Conservation (phyloP, 2,329 filamentous ascomycete genomes). For the Penicillium sp. region DNA sequence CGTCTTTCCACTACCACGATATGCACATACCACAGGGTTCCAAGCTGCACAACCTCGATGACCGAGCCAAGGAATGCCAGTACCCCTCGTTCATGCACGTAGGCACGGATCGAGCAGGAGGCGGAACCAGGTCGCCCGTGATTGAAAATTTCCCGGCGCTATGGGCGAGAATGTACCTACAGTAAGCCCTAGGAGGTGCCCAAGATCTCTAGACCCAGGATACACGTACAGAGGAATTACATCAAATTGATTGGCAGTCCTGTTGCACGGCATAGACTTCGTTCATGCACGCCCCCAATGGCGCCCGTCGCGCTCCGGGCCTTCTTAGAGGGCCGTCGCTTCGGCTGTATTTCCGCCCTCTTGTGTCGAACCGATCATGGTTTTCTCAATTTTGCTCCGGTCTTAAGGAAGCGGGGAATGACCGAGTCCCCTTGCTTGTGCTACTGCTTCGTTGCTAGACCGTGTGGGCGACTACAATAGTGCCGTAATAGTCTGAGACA, state of each 20-base stretch:
- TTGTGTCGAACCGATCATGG: slow-evolving; percentile 1
- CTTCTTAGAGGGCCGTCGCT: not conserved
- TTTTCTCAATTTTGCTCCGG: not conserved
- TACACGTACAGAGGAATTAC: not conserved
- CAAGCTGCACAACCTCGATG: slow-evolving; percentile 1
- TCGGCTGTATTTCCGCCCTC: slow-evolving; percentile 5
- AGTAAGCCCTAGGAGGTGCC: no score
- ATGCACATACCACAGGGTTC: not conserved
- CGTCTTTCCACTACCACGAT: not conserved
- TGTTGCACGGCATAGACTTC: slow-evolving; percentile 13
- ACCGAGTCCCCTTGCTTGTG: slow-evolving; percentile 8
- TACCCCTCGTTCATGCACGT: slow-evolving; percentile 23
- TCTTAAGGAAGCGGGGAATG: not conserved
- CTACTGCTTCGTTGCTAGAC: not conserved
- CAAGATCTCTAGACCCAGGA: no score
- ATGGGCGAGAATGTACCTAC: not conserved
- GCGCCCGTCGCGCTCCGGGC: slow-evolving; percentile 4
- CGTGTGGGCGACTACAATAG: slow-evolving; percentile 6
- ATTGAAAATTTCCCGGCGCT: slow-evolving; percentile 10
- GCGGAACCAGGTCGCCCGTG: slow-evolving; percentile 1
- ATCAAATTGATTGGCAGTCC: slow-evolving; percentile 9
- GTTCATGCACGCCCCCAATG: slow-evolving; percentile 12
- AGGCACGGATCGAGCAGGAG: slow-evolving; percentile 12
- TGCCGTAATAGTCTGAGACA: slow-evolving; percentile 17
- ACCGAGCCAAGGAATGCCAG: slow-evolving; percentile 16